These are phyloP conservation scores for Elsinoe arachidis DNA, from an alignment of 2,329 filamentous ascomycete species.

Conservation along the genomic window DNA sequence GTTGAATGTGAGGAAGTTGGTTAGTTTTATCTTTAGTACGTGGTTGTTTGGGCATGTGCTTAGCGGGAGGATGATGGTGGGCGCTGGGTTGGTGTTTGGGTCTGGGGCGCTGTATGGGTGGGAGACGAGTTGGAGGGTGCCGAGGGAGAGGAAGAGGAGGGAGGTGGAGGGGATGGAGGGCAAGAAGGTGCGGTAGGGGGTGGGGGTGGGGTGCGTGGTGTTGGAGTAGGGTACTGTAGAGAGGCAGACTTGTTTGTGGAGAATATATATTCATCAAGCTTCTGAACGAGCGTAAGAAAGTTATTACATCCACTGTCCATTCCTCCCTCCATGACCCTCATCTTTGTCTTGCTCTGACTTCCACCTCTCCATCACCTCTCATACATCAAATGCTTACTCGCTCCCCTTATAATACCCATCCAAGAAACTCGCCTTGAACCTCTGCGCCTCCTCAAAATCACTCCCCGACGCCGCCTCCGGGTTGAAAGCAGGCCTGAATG, in stretches of 20 bases:
- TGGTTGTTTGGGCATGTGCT: constrained; percentile 87
- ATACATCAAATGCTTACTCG: neutral
- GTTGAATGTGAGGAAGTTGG: constrained; percentile 86
- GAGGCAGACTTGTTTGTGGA: neutral
- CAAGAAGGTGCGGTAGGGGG: neutral
- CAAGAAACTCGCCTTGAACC: constrained; percentile 10
- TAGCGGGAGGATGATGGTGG: constrained; percentile 65
- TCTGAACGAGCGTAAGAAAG: neutral
- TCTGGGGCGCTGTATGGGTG: constrained; percentile 86
- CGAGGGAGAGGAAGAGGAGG: constrained; percentile 26
- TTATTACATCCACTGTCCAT: neutral
- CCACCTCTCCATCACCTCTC: neutral
- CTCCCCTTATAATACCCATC: constrained; percentile 4
- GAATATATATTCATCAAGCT: neutral
- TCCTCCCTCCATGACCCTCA: neutral
- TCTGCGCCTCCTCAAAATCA: constrained; percentile 5
- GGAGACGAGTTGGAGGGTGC: constrained; percentile 48
- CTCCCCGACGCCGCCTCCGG: neutral
- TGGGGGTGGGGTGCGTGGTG: neutral
- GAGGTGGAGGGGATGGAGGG: constrained; percentile 18
- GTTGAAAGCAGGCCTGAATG: constrained; percentile 4
- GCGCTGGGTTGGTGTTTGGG: constrained; percentile 78
- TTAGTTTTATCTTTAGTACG: constrained; percentile 84
- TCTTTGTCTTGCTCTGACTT: neutral
- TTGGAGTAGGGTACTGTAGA: neutral